A percentile compares a stretch with the other conserved stretches of the same genome.
Evolutionary conservation across 306 rosid species (phyloP).

Genomic region (Cucumis melo): DNA sequence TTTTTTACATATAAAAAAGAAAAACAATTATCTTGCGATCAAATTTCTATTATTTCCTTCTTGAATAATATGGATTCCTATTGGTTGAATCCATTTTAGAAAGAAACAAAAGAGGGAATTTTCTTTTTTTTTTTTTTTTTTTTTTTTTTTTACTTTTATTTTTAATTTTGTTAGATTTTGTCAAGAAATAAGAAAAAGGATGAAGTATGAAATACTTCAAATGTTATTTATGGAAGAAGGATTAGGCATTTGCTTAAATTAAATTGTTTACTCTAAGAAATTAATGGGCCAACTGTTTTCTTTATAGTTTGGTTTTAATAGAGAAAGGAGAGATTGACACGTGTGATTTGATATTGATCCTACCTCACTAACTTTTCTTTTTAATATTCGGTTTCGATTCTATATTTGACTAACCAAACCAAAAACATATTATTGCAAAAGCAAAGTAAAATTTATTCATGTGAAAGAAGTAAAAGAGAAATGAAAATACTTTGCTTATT

Average conservation of each 20-base stretch:
- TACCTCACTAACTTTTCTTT: neutral
- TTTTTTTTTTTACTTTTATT: no score
- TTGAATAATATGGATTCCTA: no score
- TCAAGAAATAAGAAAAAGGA: neutral
- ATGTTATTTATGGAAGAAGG: neutral
- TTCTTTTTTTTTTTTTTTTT: neutral
- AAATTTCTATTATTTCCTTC: no score
- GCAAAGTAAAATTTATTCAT: neutral
- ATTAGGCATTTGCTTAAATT: neutral
- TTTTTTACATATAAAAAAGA: no score
- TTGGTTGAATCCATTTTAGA: no score
- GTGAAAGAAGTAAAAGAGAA: neutral
- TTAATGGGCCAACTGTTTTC: neutral
- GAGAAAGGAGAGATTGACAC: neutral
- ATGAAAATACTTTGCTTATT: neutral
- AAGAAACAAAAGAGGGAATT: neutral
- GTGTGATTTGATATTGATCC: neutral
- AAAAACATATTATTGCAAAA: neutral
- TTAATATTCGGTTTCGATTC: constrained; percentile 7
- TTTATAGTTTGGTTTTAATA: neutral
- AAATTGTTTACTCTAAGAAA: neutral
- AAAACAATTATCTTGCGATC: no score
- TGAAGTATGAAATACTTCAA: neutral
- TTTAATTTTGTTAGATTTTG: no score
- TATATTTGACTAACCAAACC: neutral